Evolutionary conservation across 2,329 filamentous ascomycete genomes (phyloP).

Genomic region (Diplodia mutila): DNA sequence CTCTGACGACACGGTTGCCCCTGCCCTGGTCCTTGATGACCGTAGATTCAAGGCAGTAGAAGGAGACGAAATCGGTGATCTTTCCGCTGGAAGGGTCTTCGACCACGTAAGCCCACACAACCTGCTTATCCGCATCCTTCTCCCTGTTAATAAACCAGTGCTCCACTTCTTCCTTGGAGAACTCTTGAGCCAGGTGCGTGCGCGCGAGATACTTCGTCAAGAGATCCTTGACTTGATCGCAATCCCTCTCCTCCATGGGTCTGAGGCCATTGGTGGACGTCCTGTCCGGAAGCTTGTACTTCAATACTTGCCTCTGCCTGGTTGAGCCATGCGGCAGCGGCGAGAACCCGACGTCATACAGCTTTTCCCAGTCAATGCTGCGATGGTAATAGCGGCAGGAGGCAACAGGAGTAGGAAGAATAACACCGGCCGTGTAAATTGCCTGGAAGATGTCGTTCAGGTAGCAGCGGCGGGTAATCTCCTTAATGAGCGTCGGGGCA

Average conservation of each 20-base stretch:
- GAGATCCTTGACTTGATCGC: slow-evolving; percentile 74
- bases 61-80: slow-evolving; percentile 96
- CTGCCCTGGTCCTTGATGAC: slow-evolving; percentile 72
- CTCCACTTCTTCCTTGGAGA: slow-evolving; percentile 76
- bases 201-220: slow-evolving; percentile 76
- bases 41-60: slow-evolving; percentile 92
- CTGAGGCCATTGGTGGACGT: slow-evolving; percentile 77
- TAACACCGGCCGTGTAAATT: slow-evolving; percentile 90
- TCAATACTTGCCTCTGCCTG: slow-evolving; percentile 80
- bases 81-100: slow-evolving; percentile 71
- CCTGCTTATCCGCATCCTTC: slow-evolving; percentile 64
- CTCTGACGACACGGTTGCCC: slow-evolving; percentile 78
- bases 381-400: slow-evolving; percentile 96
- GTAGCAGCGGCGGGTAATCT: slow-evolving; percentile 93
- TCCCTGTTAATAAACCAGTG: slow-evolving; percentile 85
- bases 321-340: slow-evolving; percentile 83
- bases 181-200: slow-evolving; percentile 83
- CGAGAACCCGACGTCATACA: slow-evolving; percentile 93
- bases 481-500: slow-evolving; percentile 93
- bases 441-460: slow-evolving; percentile 87
- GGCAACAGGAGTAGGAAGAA: slow-evolving; percentile 88
- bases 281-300: slow-evolving; percentile 77
- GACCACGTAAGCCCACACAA: slow-evolving; percentile 92
- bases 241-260: slow-evolving; percentile 76
- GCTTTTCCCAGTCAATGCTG: slow-evolving; percentile 91